Base-by-base conservation (phyloP, 2,329 filamentous ascomycete species). In the Aspergillus ibericus region DNA sequence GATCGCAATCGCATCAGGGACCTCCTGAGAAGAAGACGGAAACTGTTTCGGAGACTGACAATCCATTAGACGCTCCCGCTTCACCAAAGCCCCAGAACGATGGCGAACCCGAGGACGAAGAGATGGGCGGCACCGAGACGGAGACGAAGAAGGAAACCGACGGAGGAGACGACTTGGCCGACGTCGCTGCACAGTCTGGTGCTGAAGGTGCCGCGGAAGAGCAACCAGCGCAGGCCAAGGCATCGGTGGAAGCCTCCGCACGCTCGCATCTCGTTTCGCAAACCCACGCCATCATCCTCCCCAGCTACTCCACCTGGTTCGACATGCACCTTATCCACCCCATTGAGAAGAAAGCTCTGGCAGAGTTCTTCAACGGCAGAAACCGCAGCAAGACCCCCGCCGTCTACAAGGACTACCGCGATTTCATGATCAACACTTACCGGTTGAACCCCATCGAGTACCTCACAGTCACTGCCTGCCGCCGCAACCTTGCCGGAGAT, bases 371-470 rank as follows among this genome's bases (percentile, higher is more conserved):
- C 85, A 99, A 99, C 80, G 93, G 88, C 75, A 87, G 95, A 60
- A 99, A 99, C 78, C 89, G 95, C 70, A 98, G 95, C 86, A 99
- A 99, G 80, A 99, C 95, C 0, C 90, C 92, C 1, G 88, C 92
- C 50, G 91, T 98, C 20, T 99, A 99, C 82, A 98, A 98, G 78
- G 95, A 99, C 73, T 99, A 99, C 77, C 89, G 95, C 67, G 95
- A 99, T 73, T 99, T 99, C 73, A 99, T 99, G 95, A 92, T 99
- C 80, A 99, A 99, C 80, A 98, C 95, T 13, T 99, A 99, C 78
- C 89, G 95, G 36, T 81, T 99, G 57, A 99, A 98, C 73, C 95
- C 95, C 5, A 85, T 92, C 55, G 95, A 99, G 76, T 99, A 99
- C 72, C 83, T 99, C 56, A 99, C 95, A 5, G 93, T 99, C 55